Conservation (phyloP, 2,329 filamentous ascomycete species). For the Pleomassaria siparia region DNA sequence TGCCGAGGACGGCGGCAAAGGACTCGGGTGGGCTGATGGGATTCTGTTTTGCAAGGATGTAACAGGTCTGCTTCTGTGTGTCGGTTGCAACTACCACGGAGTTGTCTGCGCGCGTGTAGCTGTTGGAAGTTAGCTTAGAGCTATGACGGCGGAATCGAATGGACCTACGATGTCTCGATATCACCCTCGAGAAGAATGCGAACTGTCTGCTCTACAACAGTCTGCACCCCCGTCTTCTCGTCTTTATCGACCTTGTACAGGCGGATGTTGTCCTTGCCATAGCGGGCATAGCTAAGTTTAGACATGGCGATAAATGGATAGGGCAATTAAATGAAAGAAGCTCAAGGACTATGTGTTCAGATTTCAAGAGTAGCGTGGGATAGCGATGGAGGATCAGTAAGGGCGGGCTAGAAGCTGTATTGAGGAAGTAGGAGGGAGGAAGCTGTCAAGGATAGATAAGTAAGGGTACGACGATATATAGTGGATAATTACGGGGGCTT, state of each 20-base stretch:
- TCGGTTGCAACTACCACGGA: constrained; percentile 93
- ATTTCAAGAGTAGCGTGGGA: background rate
- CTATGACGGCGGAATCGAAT: background rate
- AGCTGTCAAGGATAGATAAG: constrained; percentile 6
- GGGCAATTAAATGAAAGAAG: background rate
- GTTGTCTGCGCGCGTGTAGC: constrained; percentile 94
- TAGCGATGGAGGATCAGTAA: background rate
- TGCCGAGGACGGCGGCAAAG: constrained; percentile 79
- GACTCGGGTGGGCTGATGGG: constrained; percentile 91
- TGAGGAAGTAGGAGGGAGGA: too few relatives aligned
- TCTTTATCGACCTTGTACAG: constrained; percentile 92
- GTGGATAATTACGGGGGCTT: constrained; percentile 34
- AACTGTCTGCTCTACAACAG: constrained; percentile 92
- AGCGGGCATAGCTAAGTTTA: constrained; percentile 63
- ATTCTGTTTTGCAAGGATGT: constrained; percentile 92
- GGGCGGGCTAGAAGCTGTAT: background rate
- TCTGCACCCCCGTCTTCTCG: constrained; percentile 73
- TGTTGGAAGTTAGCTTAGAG: constrained; percentile 42
- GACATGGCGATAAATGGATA: constrained; percentile 45
- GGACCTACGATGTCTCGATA: constrained; percentile 74
- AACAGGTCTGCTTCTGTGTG: constrained; percentile 90
- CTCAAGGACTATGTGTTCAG: too few relatives aligned
- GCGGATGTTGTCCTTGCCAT: constrained; percentile 97
- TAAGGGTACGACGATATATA: constrained; percentile 27
- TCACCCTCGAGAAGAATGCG: constrained; percentile 90